Base-by-base conservation (phyloP, 1,139 yeast species). In the Hemisphaericaspora lyxosophila region DNA sequence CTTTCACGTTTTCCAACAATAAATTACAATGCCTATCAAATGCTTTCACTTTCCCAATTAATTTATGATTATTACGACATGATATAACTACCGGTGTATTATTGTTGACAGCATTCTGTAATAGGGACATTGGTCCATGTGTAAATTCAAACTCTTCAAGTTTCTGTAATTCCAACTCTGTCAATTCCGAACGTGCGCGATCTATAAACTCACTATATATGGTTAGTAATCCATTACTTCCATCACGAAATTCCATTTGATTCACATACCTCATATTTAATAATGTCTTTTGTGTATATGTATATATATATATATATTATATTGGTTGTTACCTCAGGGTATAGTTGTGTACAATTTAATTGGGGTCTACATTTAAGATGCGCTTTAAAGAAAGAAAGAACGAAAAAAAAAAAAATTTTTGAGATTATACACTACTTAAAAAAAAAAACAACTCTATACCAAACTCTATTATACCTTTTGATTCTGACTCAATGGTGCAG, bases 1-100 rank as follows among this genome's bases (percentile, higher is more conserved):
- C 98, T 57, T 86, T 88, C 30, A 92, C 97, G 53, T 89, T 88
- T 54, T 88, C 97, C 48, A 92, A 67, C 7, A 92, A 83, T 85
- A 92, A 79, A 59, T 92, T 92, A 46, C 96, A 85, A 61, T 92
- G 99, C 54, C 97, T 81, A 59, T 92, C 99, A 59, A 89, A 94
- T 0, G 97, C 97, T 56, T 86, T 85, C 35, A 92, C 94, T 49
- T 86, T 80, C 2, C 92, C 97, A 20, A 92, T 75, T 33, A 92
- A 72, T 61, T 92, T 92, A 56, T 89, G 96, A 61, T 90, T 90
- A 59, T 92, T 92, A 54, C 99, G 77, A 47, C 96, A 80, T 19
- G 96, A 87, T 49, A 92, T 86, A 41, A 92, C 78, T 4, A 94
- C 87, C 19, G 90, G 89, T 2, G 84, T 74, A 42, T 80, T 82